Evolutionary conservation across 1,139 yeast species (phyloP).

Genomic region (Blastobotrys arbuscula): DNA sequence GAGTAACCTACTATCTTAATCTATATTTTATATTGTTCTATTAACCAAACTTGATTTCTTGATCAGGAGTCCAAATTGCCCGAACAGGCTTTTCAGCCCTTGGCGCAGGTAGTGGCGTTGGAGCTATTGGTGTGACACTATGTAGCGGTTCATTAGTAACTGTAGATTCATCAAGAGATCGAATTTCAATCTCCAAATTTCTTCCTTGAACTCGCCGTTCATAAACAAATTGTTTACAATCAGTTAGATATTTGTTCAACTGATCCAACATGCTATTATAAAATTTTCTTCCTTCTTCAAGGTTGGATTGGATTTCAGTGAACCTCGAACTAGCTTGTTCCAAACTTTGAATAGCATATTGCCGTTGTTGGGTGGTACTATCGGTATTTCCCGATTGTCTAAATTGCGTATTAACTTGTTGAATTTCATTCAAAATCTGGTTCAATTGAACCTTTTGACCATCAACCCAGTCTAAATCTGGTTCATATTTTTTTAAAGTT

Average conservation of each 20-base stretch:
- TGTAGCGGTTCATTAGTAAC: neutral
- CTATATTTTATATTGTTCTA: neutral
- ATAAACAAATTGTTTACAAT: conserved; percentile 52
- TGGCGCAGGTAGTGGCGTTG: conserved; percentile 7
- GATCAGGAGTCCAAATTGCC: conserved; percentile 35
- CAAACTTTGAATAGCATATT: conserved; percentile 47
- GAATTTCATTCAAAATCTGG: conserved; percentile 37
- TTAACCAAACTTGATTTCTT: conserved; percentile 35
- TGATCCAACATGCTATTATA: conserved; percentile 57
- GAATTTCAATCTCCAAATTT: conserved; percentile 39
- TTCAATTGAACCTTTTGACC: conserved; percentile 43
- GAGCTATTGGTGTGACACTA: conserved; percentile 9
- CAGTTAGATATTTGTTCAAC: conserved; percentile 43
- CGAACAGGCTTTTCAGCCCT: neutral
- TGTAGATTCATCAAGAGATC: neutral
- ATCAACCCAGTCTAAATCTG: conserved; percentile 40
- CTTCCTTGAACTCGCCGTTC: conserved; percentile 51
- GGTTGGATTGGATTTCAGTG: conserved; percentile 51
- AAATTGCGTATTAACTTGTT: conserved; percentile 17
- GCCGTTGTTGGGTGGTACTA: conserved; percentile 38
- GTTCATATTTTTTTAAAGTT: conserved; percentile 35
- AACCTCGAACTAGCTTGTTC: conserved; percentile 52
- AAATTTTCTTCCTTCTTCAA: conserved; percentile 65
- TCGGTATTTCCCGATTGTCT: conserved; percentile 18
- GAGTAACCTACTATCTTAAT: no score